Conservation (phyloP, 192 early-diverging fungal species). For the Coemansia furcata region DNA sequence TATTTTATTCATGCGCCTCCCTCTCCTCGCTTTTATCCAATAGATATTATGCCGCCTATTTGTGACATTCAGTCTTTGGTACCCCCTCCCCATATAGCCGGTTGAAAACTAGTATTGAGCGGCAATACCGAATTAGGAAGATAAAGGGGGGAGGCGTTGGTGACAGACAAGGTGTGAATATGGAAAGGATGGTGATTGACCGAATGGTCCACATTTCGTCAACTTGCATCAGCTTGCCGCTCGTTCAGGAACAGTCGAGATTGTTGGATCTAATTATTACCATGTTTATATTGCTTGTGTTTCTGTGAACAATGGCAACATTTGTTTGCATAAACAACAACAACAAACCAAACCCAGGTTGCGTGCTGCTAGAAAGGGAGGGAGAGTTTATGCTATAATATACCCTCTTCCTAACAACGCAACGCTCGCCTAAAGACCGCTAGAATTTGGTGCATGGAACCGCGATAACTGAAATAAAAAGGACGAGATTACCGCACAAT, state of each 20-base stretch:
- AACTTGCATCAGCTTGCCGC: not conserved
- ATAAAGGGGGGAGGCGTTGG: not conserved
- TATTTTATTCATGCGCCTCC: not conserved
- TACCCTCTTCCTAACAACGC: not conserved
- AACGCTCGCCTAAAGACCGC: not conserved
- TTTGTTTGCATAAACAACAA: not conserved
- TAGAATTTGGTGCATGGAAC: not conserved
- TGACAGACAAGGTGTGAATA: not conserved
- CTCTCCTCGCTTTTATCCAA: not conserved
- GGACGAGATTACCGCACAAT: not conserved
- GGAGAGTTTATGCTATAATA: not conserved
- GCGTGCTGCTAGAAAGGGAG: not conserved
- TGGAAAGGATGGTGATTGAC: not conserved
- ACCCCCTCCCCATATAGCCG: not conserved
- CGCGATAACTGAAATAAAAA: not conserved
- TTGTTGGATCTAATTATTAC: not conserved
- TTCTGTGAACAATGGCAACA: not conserved
- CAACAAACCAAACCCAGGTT: too few species aligned
- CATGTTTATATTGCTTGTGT: not conserved
- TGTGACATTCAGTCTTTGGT: not conserved
- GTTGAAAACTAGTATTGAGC: not conserved
- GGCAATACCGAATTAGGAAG: not conserved
- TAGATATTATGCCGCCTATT: not conserved
- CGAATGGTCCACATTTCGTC: not conserved
- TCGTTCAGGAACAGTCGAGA: not conserved